Conservation (phyloP, 2,329 filamentous ascomycete species). For the Cladosporium sp. region DNA sequence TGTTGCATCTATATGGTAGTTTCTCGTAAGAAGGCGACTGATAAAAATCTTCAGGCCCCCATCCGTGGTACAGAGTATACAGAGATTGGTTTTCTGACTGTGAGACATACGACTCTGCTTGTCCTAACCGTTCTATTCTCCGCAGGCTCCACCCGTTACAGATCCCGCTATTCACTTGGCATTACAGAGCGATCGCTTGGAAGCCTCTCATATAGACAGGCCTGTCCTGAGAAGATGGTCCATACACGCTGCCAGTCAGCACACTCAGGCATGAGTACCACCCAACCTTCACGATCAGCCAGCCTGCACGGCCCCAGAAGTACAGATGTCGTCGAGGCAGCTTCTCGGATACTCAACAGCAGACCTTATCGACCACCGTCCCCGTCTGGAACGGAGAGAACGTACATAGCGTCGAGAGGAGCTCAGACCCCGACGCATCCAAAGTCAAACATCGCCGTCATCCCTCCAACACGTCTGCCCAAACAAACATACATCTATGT, state of each 20-base stretch:
- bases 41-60: slow-evolving; percentile 1
- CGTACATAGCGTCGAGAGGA: slow-evolving; percentile 3
- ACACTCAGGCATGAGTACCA: slow-evolving; percentile 4
- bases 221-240: background rate
- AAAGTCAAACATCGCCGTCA: slow-evolving; percentile 6
- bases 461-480: slow-evolving; percentile 2
- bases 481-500: background rate
- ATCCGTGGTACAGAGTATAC: background rate
- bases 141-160: slow-evolving; percentile 11
- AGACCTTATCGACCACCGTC: background rate
- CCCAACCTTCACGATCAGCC: background rate
- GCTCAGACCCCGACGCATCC: background rate
- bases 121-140: slow-evolving; percentile 3
- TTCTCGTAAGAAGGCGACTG: background rate
- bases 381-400: slow-evolving; percentile 7
- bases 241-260: slow-evolving; percentile 5
- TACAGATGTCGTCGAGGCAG: slow-evolving; percentile 14
- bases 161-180: slow-evolving; percentile 10
- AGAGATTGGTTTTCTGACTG: background rate
- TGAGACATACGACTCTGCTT: slow-evolving; percentile 8
- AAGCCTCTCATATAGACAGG: slow-evolving; percentile 6
- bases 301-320: slow-evolving; percentile 10
- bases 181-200: background rate
- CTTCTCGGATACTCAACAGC: slow-evolving; percentile 7
- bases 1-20: background rate